Base-by-base conservation (phyloP, 2,329 filamentous ascomycete genomes). In the Aspergillus sp. region DNA sequence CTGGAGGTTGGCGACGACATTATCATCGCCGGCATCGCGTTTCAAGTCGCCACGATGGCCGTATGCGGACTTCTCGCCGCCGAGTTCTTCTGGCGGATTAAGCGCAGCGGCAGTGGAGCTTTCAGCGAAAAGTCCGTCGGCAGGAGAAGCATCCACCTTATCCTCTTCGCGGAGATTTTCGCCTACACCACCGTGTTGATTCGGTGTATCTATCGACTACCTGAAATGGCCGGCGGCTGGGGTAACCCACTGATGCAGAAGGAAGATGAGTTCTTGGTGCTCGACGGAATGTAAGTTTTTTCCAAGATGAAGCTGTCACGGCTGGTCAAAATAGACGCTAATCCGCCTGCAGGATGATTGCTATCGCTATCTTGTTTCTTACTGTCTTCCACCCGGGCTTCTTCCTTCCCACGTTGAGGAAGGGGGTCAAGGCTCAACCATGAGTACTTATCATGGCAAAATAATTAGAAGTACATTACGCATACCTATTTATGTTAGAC, bases 11-110 rank as follows among this genome's bases (percentile, higher is more conserved):
- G 83, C 4, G 80, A 82, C 52, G 71, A 83, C 60, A 77, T 86
- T 56, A 85, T 86, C 72, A 80, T 86, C 51, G 78, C 83, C 0
- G 84, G 84, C 64, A 79, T 87, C 42, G 76, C 79, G 3, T 79
- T 82, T 60, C 84, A 86, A 68, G 83, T 87, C 22, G 76, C 77
- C 6, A 80, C 82, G 1, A 74, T 80, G 67, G 60, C 66, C 0
- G 65, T 77, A 15, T 79, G 73, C 54, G 73, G 73, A 7, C 5
- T 72, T 4, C 54, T 74, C 4, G 71, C 61, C 0, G 70, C 83
- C 40, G 68, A 79, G 8, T 74, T 80, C 62, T 85, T 83, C 62
- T 74, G 77, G 45, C 69, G 68, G 1, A 66, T 75, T 5, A 63
- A 59, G 33, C 66, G 64, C 17, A 63, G 59, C 19, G 64, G 72